Conservation (phyloP, 2,329 filamentous ascomycete species). For the Taxawa tesnikishii region DNA sequence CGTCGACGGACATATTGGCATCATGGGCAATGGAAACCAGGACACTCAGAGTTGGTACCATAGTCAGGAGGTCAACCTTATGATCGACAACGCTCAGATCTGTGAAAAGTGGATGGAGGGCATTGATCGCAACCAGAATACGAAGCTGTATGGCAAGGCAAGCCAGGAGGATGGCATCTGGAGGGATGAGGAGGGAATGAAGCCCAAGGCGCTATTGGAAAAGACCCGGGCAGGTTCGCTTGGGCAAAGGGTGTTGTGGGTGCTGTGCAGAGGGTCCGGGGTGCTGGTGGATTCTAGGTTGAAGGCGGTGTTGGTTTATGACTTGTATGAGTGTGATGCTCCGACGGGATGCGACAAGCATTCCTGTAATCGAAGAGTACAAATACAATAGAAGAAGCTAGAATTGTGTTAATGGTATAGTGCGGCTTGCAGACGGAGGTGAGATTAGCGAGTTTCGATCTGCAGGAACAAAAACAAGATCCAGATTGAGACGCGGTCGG, state of each 20-base stretch:
- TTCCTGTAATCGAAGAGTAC: too few species aligned
- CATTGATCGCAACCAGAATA: slow-evolving; percentile 56
- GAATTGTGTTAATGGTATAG: too few species aligned
- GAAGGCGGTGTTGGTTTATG: too few species aligned
- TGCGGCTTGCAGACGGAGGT: too few species aligned
- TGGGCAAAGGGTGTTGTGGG: slow-evolving; percentile 48
- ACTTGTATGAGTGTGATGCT: too few species aligned
- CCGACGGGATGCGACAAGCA: too few species aligned
- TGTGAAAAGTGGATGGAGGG: slow-evolving; percentile 34
- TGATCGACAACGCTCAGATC: slow-evolving; percentile 53
- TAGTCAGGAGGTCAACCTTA: slow-evolving; percentile 63
- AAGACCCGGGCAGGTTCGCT: slow-evolving; percentile 41
- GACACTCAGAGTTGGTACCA: slow-evolving; percentile 74
- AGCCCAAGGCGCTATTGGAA: slow-evolving; percentile 27
- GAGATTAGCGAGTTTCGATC: too few species aligned
- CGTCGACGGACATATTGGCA: slow-evolving; percentile 54
- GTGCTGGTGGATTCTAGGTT: slow-evolving; percentile 10
- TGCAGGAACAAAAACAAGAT: too few species aligned
- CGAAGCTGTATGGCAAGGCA: slow-evolving; percentile 43
- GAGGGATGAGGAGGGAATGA: slow-evolving; percentile 38
- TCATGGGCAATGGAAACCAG: slow-evolving; percentile 67
- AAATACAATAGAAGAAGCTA: too few species aligned
- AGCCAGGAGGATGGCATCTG: slow-evolving; percentile 47
- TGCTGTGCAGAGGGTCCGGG: slow-evolving; percentile 41
- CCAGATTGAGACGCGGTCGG: too few species aligned